These are phyloP conservation scores for Boletus rubroflammeus DNA, from an alignment of 768 basidiomycete species.

Conservation along the genomic window DNA sequence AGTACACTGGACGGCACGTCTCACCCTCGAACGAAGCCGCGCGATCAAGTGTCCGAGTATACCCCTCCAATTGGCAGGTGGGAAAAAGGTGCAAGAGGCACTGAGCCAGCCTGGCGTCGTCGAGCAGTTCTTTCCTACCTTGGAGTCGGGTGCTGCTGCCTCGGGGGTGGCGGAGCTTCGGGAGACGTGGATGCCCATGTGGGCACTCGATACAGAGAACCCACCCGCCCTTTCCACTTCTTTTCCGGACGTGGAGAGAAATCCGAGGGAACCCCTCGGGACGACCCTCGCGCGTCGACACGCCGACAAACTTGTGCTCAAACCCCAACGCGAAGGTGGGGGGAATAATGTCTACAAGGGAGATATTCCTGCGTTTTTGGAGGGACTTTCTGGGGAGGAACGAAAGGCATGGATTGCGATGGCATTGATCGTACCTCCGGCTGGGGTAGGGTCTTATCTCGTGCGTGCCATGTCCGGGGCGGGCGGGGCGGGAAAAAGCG, in stretches of 20 bases:
- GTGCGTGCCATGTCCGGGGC: conserved; percentile 56
- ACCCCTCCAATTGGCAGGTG: conserved; percentile 89
- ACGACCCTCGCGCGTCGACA: conserved; percentile 21
- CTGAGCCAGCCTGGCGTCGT: conserved; percentile 70
- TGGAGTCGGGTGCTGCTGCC: conserved; percentile 16
- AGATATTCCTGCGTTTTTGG: conserved; percentile 76
- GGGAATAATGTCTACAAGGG: conserved; percentile 93
- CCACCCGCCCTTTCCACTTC: background rate
- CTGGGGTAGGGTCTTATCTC: conserved; percentile 65
- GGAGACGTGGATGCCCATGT: conserved; percentile 87
- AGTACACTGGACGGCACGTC: conserved; percentile 66
- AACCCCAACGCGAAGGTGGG: conserved; percentile 97
- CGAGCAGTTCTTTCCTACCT: conserved; percentile 62
- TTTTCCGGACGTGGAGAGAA: background rate
- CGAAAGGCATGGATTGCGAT: conserved; percentile 93
- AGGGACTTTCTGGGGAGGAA: conserved; percentile 53
- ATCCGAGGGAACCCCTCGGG: conserved; percentile 18
- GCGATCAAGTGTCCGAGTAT: conserved; percentile 94
- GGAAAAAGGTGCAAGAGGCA: conserved; percentile 93
- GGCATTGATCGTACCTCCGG: conserved; percentile 83
- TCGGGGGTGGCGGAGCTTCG: conserved; percentile 48
- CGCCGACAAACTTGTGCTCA: conserved; percentile 70
- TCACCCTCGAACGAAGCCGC: conserved; percentile 70
- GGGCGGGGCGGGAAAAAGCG: background rate
- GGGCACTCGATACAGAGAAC: conserved; percentile 53